Evolutionary conservation across 2,329 filamentous ascomycete genomes (phyloP).

Genomic region (Alternaria postmessia): DNA sequence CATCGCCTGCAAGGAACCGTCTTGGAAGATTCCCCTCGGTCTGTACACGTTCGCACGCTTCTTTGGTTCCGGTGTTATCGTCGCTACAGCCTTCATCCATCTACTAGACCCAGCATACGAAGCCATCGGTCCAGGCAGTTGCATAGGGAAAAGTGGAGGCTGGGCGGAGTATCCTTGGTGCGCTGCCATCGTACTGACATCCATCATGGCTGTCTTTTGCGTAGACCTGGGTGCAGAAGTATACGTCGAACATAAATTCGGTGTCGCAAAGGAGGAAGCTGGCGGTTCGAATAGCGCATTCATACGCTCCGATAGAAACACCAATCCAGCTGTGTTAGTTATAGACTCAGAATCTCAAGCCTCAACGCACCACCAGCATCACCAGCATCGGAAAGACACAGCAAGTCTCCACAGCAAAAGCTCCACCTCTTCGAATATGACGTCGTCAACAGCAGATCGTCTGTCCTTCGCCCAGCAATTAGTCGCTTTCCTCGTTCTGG

Average conservation of each 20-base stretch:
- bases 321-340: neutral
- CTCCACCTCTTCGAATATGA: neutral
- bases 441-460: neutral
- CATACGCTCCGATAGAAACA: neutral
- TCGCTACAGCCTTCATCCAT: constrained; percentile 11
- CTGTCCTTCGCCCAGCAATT: constrained; percentile 9
- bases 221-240: constrained; percentile 9
- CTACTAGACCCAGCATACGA: constrained; percentile 10
- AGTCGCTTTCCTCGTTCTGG: constrained; percentile 8
- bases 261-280: neutral
- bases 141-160: neutral
- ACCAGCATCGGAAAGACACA: neutral
- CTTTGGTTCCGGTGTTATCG: constrained; percentile 11
- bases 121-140: constrained; percentile 10
- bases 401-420: neutral
- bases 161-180: constrained; percentile 13
- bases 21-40: constrained; percentile 7
- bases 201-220: constrained; percentile 7
- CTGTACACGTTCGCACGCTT: constrained; percentile 11
- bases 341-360: neutral
- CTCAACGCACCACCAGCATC: neutral
- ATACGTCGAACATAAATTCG: constrained; percentile 9
- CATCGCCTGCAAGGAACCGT: neutral
- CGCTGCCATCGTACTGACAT: constrained; percentile 3
- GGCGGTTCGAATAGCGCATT: neutral